Base-by-base conservation (phyloP, 1,284 basidiomycete genomes). In the Singerocomus inundabilis region DNA sequence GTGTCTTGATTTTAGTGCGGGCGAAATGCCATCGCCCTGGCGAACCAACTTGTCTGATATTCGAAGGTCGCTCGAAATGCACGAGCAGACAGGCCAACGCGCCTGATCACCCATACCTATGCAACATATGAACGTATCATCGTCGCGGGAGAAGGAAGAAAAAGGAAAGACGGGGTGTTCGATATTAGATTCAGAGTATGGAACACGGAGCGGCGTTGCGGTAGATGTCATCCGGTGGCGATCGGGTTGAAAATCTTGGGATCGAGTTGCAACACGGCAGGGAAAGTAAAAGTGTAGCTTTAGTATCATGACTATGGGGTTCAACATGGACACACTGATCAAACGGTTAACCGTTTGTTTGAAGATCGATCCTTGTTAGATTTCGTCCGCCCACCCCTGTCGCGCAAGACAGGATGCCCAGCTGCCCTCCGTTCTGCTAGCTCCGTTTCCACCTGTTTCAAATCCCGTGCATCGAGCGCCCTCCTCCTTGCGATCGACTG, bases 401-500 rank as follows among this genome's bases (percentile, higher is more conserved):
- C 60, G 35, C 44, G 53, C 41, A 64, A 31, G 33, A 64, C 21
- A 30, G 49, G 39, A 18, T 65, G 53, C 3, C 63, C 64, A 6
- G 58, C 51, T 24, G 46, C 44, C 28, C 66, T 54, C 38, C 58
- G 62, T 18, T 53, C 40, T 3, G 60, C 57, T 35, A 69, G 6
- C 49, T 68, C 53, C 1, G 43, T n/a, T 38, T 61, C 50, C 11
- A 68, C 55, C 49, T 56, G 55, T 21, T 63, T 26, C 36, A 68
- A 41, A 16, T 53, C 53, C 9, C 44, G 54, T 28, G 52, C 55
- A 9, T 64, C 62, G 21, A 65, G 53, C 2, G 58, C 57, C 37
- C 66, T 55, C 46, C 64, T 63, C 46, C 32, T 58, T 5, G 64
- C 64, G 7, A 66, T 69, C 5, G 68, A 63, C 43, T 69, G 66